Conservation (phyloP, 2,329 filamentous ascomycete genomes). For the Sarocladiaceae sp. region DNA sequence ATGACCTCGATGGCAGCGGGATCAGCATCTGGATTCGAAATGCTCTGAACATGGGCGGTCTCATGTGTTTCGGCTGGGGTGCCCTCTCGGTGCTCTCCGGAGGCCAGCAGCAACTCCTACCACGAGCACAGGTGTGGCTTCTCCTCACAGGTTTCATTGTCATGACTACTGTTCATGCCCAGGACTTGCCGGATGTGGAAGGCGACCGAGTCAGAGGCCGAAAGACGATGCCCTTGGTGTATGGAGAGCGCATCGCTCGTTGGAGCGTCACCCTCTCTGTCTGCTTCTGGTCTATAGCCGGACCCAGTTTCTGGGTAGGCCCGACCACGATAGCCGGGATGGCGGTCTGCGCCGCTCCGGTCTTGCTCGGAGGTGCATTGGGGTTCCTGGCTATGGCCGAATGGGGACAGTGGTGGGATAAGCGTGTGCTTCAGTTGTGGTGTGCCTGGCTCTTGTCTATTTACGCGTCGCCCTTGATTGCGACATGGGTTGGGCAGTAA, state of each 20-base stretch:
- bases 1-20: constrained; percentile 22
- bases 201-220: constrained; percentile 21
- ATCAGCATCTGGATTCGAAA: constrained; percentile 19
- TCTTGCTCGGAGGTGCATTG: constrained; percentile 12
- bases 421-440: constrained; percentile 20
- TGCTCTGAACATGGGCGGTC: constrained; percentile 19
- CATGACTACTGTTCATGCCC: constrained; percentile 21
- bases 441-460: constrained; percentile 17
- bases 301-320: constrained; percentile 12
- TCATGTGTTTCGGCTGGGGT: constrained; percentile 23
- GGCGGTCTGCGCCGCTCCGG: constrained; percentile 4
- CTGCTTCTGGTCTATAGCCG: constrained; percentile 13
- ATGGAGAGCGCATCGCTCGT: constrained; percentile 17
- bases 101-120: constrained; percentile 9
- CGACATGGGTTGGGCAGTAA: neutral
- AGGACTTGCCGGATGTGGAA: constrained; percentile 21
- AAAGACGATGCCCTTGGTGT: constrained; percentile 19
- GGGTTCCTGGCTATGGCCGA: constrained; percentile 12
- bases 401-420: constrained; percentile 15
- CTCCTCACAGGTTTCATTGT: constrained; percentile 16
- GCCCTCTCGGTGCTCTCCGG: constrained; percentile 15
- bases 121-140: constrained; percentile 16
- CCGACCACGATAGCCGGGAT: constrained; percentile 4
- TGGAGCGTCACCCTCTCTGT: constrained; percentile 15
- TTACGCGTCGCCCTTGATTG: constrained; percentile 10